Evolutionary conservation across 768 basidiomycete species (phyloP), one percentile per base, ranked within the genome.

Genomic region (Pleurotus cornucopiae): DNA sequence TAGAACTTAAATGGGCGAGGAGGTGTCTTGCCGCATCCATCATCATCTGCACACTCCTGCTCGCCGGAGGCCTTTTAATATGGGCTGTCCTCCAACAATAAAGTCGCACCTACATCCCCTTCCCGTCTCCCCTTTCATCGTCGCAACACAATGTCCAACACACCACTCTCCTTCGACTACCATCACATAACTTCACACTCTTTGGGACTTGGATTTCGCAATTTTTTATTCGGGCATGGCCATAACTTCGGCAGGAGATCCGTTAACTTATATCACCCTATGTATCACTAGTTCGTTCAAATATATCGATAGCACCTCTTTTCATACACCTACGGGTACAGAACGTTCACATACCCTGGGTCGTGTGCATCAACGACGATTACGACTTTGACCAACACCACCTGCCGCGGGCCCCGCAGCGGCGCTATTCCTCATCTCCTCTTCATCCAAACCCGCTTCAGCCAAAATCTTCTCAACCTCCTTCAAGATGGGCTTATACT

Each of bases 371-470:
- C 58, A 76, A 41, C 77, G 66, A 43, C 77, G 69, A 63, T 78
- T 78, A 26, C 88, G 75, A 68, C 79, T 89, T 62, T 82, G 76
- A 5, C 74, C 78, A 25, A 63, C 62, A 12, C 72, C 71, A 3
- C 68, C 69, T 25, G 70, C 71, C 25, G 63, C 63, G 64, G 57
- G 66, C 54, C 71, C 76, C 5, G 71, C 78, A 14, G 73, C 77
- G 3, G 83, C 84, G 20, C 79, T 79, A 57, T 72, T 73, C 62
- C 76, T 76, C 80, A 91, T 89, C 62, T 92, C 90, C 18, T 89
- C 87, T 58, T 89, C 88, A 57, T 94, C 90, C 51, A 94, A 68
- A 0, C 91, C 93, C 0, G 94, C 92, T 62, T 91, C 91, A 7
- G 80, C 82, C 49, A 93, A 68, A 43, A 94, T 94, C 61, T 80